Evolutionary conservation across 495 filamentous ascomycete species (phyloP), one percentile per base, ranked within the genome.

Genomic region (Penicillium daleae): DNA sequence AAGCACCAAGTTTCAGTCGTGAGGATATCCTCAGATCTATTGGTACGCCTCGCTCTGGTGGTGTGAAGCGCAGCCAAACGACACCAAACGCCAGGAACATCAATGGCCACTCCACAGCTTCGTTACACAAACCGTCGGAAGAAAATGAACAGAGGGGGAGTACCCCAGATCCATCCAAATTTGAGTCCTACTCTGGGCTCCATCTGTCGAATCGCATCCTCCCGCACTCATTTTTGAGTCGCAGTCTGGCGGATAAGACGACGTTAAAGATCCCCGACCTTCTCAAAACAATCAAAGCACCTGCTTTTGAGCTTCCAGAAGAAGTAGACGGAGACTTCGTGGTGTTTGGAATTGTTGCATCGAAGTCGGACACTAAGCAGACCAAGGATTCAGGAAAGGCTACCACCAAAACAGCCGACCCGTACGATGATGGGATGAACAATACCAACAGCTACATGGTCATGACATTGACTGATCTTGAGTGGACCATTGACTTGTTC

Each of bases 401-500:
- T 6, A 71, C 79, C 26, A 64, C 77, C 4, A 80, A 78, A 53
- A 74, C 78, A 35, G 53, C 54, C 2, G 78, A 81, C 56, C 82
- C 84, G 37, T 80, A 77, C n/a, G 82, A 84, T 32, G 83, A 82
- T 37, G 80, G 84, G 2, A 77, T 80, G 31, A 83, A 87, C 53
- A 82, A 85, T 12, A 83, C 78, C 19, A 85, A 85, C 22, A 94
- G 93, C 71, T 98, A 93, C 78, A 97, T 99, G 93, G 90, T 90
- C 2, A 80, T 99, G 42, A 88, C 85, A 8, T 82, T 99, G 15
- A 91, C 90, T 6, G 94, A 98, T 71, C 80, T 98, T 7, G 89
- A 91, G 66, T 98, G 89, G 90, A 92, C 96, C 40, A 74, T 98
- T 24, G 92, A 97, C 59, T 85, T 97, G 27, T 97, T 90, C 68